These are phyloP conservation scores for Vinca minor DNA, from an alignment of 257 asterid genomes.

Conservation along the genomic window DNA sequence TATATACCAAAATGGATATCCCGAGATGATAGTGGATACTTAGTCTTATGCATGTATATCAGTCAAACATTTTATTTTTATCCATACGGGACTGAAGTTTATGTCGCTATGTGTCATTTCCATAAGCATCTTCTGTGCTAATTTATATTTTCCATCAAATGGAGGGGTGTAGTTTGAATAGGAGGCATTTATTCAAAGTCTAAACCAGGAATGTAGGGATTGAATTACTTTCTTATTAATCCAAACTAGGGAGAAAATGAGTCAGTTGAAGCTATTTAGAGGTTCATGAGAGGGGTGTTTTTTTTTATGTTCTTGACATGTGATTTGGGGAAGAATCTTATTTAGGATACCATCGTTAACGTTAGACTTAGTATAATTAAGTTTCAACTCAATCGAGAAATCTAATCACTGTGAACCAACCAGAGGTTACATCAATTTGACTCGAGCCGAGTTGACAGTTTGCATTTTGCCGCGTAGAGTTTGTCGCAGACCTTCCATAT, in stretches of 20 bases:
- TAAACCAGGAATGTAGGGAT: conserved; percentile 62
- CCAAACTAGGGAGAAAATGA: neutral
- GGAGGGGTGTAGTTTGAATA: conserved; percentile 80
- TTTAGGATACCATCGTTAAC: neutral
- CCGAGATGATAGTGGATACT: too few relatives aligned
- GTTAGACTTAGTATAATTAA: neutral
- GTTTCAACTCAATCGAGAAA: neutral
- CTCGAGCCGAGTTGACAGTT: neutral
- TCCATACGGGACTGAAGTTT: too few relatives aligned
- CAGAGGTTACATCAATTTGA: neutral
- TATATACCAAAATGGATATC: too few relatives aligned
- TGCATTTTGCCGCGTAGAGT: neutral
- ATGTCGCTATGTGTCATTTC: conserved; percentile 5
- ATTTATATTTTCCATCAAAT: conserved; percentile 18
- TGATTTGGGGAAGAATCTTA: neutral
- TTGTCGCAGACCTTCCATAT: neutral
- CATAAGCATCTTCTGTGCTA: neutral
- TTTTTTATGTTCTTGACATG: conserved; percentile 6
- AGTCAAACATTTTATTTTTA: too few relatives aligned
- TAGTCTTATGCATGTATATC: too few relatives aligned
- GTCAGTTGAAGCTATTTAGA: too few relatives aligned
- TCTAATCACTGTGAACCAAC: neutral
- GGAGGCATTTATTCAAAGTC: conserved; percentile 85
- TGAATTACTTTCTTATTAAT: neutral
- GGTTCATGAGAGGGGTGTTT: conserved; percentile 19